phyloP scores from a whole-genome alignment of 2,329 filamentous ascomycete genomes.

The Colletotrichum endophyticum region DNA sequence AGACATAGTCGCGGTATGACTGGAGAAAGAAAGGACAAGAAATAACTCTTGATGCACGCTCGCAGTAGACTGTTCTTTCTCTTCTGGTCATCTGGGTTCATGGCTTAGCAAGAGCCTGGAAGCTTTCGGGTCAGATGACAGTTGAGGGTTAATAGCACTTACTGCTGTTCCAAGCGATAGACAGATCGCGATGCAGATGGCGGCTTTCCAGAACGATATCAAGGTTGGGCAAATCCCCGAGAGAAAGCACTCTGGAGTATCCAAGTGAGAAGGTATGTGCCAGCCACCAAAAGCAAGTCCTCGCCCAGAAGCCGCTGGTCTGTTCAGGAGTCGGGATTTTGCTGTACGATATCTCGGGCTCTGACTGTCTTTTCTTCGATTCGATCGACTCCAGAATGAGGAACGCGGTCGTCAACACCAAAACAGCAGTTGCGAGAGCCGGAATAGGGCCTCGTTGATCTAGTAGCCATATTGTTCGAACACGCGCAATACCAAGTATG shows the following conservation, averaged over 20 bases:
- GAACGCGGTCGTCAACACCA: not conserved
- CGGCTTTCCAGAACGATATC: not conserved
- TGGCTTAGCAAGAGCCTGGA: not conserved
- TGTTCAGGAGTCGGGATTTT: not conserved
- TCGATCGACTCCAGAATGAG: not conserved
- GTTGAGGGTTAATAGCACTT: accelerated
- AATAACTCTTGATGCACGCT: slow-evolving; percentile 21
- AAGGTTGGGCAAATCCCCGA: not conserved
- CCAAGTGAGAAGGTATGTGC: not conserved
- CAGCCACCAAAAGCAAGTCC: slow-evolving; percentile 15
- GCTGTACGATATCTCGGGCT: not conserved
- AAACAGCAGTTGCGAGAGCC: not conserved
- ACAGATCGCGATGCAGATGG: not conserved
- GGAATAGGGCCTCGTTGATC: not conserved
- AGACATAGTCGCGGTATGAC: slow-evolving; percentile 29
- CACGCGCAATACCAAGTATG: slow-evolving; percentile 19
- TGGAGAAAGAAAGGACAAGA: slow-evolving; percentile 20
- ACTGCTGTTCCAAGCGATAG: slow-evolving; percentile 22
- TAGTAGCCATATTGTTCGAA: not conserved
- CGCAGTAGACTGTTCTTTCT: slow-evolving; percentile 16
- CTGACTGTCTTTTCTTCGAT: not conserved
- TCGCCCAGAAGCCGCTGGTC: slow-evolving; percentile 7
- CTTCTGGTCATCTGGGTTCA: slow-evolving; percentile 19
- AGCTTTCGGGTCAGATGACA: not conserved
- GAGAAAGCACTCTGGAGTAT: not conserved